Base-by-base conservation (phyloP, 108 stramenopile genomes). In the Nitzschia putrida region DNA sequence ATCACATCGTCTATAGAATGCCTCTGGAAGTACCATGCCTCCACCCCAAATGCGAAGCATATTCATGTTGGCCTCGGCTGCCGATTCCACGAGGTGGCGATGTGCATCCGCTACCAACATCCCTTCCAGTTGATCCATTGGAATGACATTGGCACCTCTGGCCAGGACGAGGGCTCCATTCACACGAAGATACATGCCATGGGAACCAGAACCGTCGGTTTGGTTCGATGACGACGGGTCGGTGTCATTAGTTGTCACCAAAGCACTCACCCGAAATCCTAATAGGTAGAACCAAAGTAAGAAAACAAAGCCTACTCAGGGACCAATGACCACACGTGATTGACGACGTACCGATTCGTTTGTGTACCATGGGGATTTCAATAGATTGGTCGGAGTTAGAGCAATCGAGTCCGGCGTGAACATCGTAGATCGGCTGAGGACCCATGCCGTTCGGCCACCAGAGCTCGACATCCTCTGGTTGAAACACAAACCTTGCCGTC, bases 31-130 rank as follows among this genome's bases (percentile, higher is more conserved):
- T 11, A 86, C 58, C 53, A 87, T 80, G 5, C 91, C 91, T 24
- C 91, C 91, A 29, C 88, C 91, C 91, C 91, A 92, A 0, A 92
- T 79, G 8, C 91, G 73, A 25, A 92, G 23, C 69, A 82, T 86
- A 54, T 89, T 89, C 83, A 89, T 84, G 23, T 75, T 66, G 8
- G 80, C 85, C 11, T 53, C 53, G 0, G 63, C 72, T 14, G 85
- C 88, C 20, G 78, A 80, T 49, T 63, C 69, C 12, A 88, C 82
- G 18, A 78, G 11, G 12, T 38, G 37, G 12, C 43, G 54, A 65
- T 83, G 77, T 8, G 67, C 80, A 3, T 71, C 57, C 13, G 50
- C 75, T n/a, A 51, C 45, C 0, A 75, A 45, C 7, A 84, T 74
- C 0, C 80, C 84, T 68, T 88, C 87, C 0, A 85, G 66, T 34